Evolutionary conservation across 192 early-diverging fungal species (phyloP), one percentile per base, ranked within the genome.

Genomic region (Umbelopsis isabellina): DNA sequence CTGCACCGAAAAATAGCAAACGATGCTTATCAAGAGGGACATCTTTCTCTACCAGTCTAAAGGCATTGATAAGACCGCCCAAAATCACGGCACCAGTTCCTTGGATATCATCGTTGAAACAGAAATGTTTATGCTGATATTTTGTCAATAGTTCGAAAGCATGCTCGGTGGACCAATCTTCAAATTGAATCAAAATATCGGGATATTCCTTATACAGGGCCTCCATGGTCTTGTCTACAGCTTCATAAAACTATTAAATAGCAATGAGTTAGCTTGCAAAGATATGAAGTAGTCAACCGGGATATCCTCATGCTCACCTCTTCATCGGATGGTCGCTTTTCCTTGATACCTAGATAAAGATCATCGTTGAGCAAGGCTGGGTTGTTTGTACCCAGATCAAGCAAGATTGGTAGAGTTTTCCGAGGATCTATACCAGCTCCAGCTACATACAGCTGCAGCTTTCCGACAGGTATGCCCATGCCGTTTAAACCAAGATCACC

Each of bases 71-170:
- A 72, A 96, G 94, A 22, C 93, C 96, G 48, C 90, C 86, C 20
- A 96, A 85, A 72, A 97, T 90, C 15, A 97, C 94, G 69, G 92
- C 93, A 45, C 96, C 96, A 22, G 93, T 95, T 44, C 93, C 92
- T 73, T 94, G 92, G 55, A 95, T 94, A 72, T 95, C 93, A 72
- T 98, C 96, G 81, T 98, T 98, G 80, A 98, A 98, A 83, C 89
- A 93, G 58, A 92, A 85, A 47, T 84, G 88, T 18, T 83, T 76
- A 70, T 89, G 66, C 68, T 91, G 86, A 81, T 94, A 94, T 55
- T 90, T 84, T 35, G 87, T 85, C 44, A 97, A 80, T 44, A 94
- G 81, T 7, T 85, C 89, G 74, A 96, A 95, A 8, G 96, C 78
- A 64, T 96, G 93, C 70, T 93, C 92, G 8, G 94, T 91, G 46